Base-by-base conservation (phyloP, 768 basidiomycete species). In the Russula foetens region DNA sequence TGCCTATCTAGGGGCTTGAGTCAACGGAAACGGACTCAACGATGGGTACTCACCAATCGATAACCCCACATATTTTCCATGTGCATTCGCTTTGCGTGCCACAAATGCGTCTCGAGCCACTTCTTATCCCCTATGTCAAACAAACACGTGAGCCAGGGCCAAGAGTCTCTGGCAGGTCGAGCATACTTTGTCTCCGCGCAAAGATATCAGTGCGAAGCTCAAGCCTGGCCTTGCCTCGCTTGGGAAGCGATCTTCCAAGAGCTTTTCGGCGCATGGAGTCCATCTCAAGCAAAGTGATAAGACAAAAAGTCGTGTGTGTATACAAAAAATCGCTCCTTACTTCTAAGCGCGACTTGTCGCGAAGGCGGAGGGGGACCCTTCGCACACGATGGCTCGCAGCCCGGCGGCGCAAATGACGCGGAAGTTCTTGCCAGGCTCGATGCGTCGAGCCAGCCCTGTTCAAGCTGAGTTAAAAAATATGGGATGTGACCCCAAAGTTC, bases 81-180 rank as follows among this genome's bases (percentile, higher is more conserved):
- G 63, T 87, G 84, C 85, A 96, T 96, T 7, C 97, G 83, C 73
- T 98, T 98, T 1, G 94, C 90, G 67, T 98, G 96, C 92, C 94
- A 98, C 21, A 98, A 73, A 71, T 99, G 97, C 6, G 94, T 96
- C 70, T 96, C 92, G 0, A 99, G 82, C 96, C 96, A 98, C 14
- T 80, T 75, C 71, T 98, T 98, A 64, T 90, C 80, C 31, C 77
- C 95, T 97, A 64, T 2, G 44, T 12, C 28, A 33, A 39, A 5
- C 52, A 23, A n/a, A 43, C 21, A 41, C 29, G 3, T 19, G n/a
- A 43, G n/a, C 33, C 45, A 46, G 21, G 7, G 31, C 19, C 2
- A 33, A 51, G 54, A 45, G 19, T 48, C 19, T 21, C 56, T 31
- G 19, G 51, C 23, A 46, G 5, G 12, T n/a, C 39, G 33, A 39